Conservation (phyloP, 345 rosid genomes). For the Eucalyptus pauciflora region DNA sequence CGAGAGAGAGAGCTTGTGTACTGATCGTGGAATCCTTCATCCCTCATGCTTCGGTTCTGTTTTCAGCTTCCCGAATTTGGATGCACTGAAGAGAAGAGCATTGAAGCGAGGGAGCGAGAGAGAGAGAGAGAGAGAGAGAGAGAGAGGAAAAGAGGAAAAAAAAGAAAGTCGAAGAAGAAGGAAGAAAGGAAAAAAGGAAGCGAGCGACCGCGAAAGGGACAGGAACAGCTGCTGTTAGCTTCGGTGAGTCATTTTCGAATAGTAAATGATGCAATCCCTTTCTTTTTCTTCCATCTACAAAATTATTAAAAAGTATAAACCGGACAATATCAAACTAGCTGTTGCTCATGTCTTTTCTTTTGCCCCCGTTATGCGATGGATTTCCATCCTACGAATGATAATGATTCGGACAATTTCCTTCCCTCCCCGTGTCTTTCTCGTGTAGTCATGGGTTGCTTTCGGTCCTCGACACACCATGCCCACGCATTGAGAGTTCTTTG, state of each 20-base stretch:
- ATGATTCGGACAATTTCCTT: neutral
- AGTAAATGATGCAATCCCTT: constrained; percentile 1
- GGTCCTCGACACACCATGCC: constrained; percentile 21
- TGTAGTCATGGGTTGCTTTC: constrained; percentile 28
- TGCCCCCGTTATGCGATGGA: neutral
- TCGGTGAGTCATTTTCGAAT: constrained; percentile 44
- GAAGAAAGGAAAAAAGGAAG: neutral
- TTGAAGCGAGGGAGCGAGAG: neutral
- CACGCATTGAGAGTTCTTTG: neutral
- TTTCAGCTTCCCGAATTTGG: neutral
- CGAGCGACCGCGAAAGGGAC: neutral
- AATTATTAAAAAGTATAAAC: neutral
- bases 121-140: neutral
- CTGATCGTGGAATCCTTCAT: neutral
- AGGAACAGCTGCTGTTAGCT: neutral
- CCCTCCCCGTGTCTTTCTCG: constrained; percentile 7
- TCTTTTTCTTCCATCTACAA: neutral
- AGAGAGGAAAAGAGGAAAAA: neutral
- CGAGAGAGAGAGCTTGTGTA: neutral
- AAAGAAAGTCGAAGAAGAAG: neutral
- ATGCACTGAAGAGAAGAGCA: neutral
- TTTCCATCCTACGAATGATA: neutral
- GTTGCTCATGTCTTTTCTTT: neutral
- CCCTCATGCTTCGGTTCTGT: neutral
- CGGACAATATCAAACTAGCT: neutral